Base-by-base conservation (phyloP, 164 flowering plant genomes). In the Chloranthus sessilifolius region DNA sequence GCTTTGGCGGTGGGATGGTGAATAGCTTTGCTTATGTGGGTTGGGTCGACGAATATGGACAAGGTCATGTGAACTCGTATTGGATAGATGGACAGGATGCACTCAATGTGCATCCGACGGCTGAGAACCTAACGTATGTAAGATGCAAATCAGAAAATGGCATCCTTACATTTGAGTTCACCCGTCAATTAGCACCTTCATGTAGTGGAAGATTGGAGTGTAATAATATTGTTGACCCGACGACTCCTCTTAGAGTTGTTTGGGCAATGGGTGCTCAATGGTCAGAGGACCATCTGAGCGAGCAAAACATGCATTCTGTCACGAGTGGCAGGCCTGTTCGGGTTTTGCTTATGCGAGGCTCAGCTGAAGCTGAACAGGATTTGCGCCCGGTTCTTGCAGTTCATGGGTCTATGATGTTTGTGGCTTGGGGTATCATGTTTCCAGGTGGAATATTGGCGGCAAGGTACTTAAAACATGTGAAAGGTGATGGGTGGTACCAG, bases 321-420 rank as follows among this genome's bases (percentile, higher is more conserved):
- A 81, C 79, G 2, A 88, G 96, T 61, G 73, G 76, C 56, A 69
- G 87, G 60, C 85, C 91, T 7, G 62, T 88, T 5, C 69, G 82
- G 50, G 88, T 92, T 59, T 47, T 81, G 60, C 82, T 92, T 27
- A 64, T 79, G 75, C 82, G 83, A 51, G 99, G 96, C 25, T 88
- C 99, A 16, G 88, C 99, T 8, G 99, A 92, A 68, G 99, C 96
- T 3, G 96, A 88, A 58, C 81, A 92, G 60, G 99, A 92, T 66
- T 52, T 92, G 57, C 77, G 82, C 17, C 99, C 99, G 0, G 99
- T 92, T 9, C 73, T 92, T 56, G 91, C 95, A 43, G 99, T 92
- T 15, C 99, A 92, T 66, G 99, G 99, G 25, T 88, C 88, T 64
- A 92, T 92, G 96, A 92, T 92, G 99, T 92, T 88, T 66, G 87